These are phyloP conservation scores for Pleomassaria siparia DNA, from an alignment of 2,329 filamentous ascomycete genomes.

Conservation along the genomic window DNA sequence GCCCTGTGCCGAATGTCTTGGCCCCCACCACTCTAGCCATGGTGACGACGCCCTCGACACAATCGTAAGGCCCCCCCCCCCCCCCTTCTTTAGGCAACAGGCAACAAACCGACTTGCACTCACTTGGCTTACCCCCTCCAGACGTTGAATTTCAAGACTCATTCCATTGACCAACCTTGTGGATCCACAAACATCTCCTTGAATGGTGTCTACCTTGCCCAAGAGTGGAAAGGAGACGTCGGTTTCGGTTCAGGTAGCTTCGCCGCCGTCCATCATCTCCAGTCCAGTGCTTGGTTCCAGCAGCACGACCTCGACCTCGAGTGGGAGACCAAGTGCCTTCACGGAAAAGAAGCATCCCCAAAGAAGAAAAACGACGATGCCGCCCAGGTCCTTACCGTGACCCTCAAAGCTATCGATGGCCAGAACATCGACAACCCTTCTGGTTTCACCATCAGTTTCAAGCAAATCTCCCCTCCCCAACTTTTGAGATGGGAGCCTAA, in stretches of 20 bases:
- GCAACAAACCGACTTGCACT: constrained; percentile 27
- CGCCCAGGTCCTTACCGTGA: constrained; percentile 44
- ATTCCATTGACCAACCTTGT: constrained; percentile 41
- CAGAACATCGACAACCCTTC: constrained; percentile 30
- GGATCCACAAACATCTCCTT: constrained; percentile 46
- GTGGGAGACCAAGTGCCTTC: constrained; percentile 44
- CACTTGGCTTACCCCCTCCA: constrained; percentile 34
- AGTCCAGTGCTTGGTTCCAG: constrained; percentile 36
- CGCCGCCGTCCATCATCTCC: constrained; percentile 28
- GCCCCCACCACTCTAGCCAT: constrained; percentile 38
- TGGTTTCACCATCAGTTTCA: constrained; percentile 46
- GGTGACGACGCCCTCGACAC: constrained; percentile 48
- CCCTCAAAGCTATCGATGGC: constrained; percentile 44
- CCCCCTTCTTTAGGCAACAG: constrained; percentile 34
- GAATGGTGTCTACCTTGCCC: constrained; percentile 43
- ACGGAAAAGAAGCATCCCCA: constrained; percentile 7
- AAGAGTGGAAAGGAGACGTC: constrained; percentile 42
- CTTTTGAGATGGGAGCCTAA: constrained; percentile 38
- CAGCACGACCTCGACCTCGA: constrained; percentile 42
- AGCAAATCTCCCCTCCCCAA: constrained; percentile 39
- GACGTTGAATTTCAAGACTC: constrained; percentile 46
- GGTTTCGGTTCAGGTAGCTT: constrained; percentile 39
- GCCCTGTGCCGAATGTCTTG: constrained; percentile 46
- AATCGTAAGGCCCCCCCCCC: constrained; percentile 39
- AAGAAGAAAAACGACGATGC: constrained; percentile 27